Evolutionary conservation across 352 stramenopile genomes (phyloP).

Genomic region (Globisporangium recalcitrans): DNA sequence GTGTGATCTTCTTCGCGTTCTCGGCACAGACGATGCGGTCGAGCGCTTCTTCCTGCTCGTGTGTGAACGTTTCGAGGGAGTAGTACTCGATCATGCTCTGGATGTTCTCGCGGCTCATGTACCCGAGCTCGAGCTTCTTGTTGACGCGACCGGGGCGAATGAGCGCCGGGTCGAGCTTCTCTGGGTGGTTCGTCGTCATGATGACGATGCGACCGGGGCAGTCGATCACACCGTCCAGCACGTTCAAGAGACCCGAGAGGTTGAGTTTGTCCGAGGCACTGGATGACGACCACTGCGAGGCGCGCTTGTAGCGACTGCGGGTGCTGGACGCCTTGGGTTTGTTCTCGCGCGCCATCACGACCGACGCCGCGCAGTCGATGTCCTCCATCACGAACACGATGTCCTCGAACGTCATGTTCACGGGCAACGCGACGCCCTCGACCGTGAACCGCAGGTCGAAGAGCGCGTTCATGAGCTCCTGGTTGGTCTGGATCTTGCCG

Average conservation of each 20-base stretch:
- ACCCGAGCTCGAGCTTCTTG: constrained; percentile 73
- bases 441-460: constrained; percentile 75
- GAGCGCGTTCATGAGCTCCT: constrained; percentile 77
- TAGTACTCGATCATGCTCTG: constrained; percentile 75
- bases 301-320: constrained; percentile 1
- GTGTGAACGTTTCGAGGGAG: constrained; percentile 29
- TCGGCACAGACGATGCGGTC: constrained; percentile 6
- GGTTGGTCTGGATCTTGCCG: constrained; percentile 72
- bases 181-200: constrained; percentile 92
- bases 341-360: constrained; percentile 48
- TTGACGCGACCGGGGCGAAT: constrained; percentile 89
- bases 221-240: constrained; percentile 90
- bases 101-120: constrained; percentile 45
- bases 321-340: constrained; percentile 6
- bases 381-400: constrained; percentile 91
- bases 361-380: constrained; percentile 76
- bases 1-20: constrained; percentile 22
- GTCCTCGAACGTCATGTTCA: constrained; percentile 74
- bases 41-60: constrained; percentile 18
- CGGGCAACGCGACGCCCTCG: constrained; percentile 49
- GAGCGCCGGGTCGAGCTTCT: constrained; percentile 90
- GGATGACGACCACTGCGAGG: constrained; percentile 17
- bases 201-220: constrained; percentile 87
- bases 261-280: constrained; percentile 61
- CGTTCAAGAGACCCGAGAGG: constrained; percentile 83